Percentiles rank a stretch among this genome's conserved stretches.
phyloP scores from a whole-genome alignment of 345 rosid species.

The Psidium guajava region DNA sequence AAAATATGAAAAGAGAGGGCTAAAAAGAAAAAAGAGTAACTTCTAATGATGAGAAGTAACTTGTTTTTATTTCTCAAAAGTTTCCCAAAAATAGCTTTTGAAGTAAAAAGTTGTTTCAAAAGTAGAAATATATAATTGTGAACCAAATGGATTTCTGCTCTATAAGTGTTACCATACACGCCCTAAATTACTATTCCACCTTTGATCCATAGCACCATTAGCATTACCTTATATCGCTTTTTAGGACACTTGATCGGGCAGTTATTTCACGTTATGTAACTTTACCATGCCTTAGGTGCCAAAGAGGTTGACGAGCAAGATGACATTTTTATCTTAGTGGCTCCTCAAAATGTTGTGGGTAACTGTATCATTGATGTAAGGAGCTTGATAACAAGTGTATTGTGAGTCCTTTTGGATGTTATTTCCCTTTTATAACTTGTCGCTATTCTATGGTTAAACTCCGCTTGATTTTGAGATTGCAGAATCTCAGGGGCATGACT shows the following conservation, averaged over 20 bases:
- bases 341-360: slow-evolving; percentile 96
- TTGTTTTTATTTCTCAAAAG: too few relatives aligned
- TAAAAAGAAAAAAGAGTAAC: too few relatives aligned
- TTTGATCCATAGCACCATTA: background rate
- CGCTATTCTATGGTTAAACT: background rate
- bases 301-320: slow-evolving; percentile 79
- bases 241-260: background rate
- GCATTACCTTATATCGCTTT: background rate
- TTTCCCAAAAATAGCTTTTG: too few relatives aligned
- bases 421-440: background rate
- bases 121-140: too few relatives aligned
- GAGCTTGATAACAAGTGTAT: slow-evolving; percentile 2
- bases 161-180: too few relatives aligned
- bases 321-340: slow-evolving; percentile 81
- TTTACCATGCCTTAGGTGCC: slow-evolving; percentile 32
- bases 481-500: slow-evolving; percentile 94
- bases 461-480: slow-evolving; percentile 2
- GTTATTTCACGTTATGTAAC: background rate
- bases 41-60: too few relatives aligned
- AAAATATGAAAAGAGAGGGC: too few relatives aligned
- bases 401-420: background rate
- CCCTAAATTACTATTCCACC: background rate
- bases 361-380: slow-evolving; percentile 89
- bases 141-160: too few relatives aligned
- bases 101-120: too few relatives aligned